phyloP scores from a whole-genome alignment of 768 basidiomycete species.

The Tylopilus felleus region DNA sequence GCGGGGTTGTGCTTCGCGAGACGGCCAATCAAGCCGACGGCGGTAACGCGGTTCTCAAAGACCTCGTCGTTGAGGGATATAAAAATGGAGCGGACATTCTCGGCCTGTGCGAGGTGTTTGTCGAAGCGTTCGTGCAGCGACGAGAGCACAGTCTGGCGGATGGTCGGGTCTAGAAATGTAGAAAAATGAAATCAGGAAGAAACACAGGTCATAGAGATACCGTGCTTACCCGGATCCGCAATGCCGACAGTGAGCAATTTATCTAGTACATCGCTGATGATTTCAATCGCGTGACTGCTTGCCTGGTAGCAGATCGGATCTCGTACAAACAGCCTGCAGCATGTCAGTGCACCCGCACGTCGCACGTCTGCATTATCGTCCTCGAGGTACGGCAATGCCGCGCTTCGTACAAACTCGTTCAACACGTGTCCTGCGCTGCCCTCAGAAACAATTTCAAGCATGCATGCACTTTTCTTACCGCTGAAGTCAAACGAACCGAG shows the following conservation, averaged over 20 bases:
- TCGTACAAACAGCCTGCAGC: constrained; percentile 85
- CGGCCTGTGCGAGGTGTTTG: constrained; percentile 94
- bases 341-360: constrained; percentile 86
- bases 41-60: constrained; percentile 90
- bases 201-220: background rate
- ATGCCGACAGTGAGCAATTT: constrained; percentile 94
- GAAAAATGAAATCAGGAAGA: constrained; percentile 4
- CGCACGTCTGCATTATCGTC: constrained; percentile 88
- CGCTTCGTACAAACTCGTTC: constrained; percentile 92
- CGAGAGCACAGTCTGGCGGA: constrained; percentile 82
- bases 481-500: constrained; percentile 93
- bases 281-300: constrained; percentile 92
- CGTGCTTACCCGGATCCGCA: constrained; percentile 80
- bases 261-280: constrained; percentile 97
- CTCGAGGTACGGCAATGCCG: constrained; percentile 90
- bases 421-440: constrained; percentile 70
- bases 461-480: constrained; percentile 44
- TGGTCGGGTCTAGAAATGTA: constrained; percentile 52
- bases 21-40: constrained; percentile 87
- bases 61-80: constrained; percentile 97
- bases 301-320: constrained; percentile 97
- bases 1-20: constrained; percentile 95
- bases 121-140: constrained; percentile 93
- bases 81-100: constrained; percentile 96
- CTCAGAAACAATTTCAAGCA: constrained; percentile 12